Percentiles rank a stretch among this genome's conserved stretches.
These are phyloP conservation scores for Penicillium sumatraense DNA, from an alignment of 2,329 filamentous ascomycete genomes.

Conservation along the genomic window DNA sequence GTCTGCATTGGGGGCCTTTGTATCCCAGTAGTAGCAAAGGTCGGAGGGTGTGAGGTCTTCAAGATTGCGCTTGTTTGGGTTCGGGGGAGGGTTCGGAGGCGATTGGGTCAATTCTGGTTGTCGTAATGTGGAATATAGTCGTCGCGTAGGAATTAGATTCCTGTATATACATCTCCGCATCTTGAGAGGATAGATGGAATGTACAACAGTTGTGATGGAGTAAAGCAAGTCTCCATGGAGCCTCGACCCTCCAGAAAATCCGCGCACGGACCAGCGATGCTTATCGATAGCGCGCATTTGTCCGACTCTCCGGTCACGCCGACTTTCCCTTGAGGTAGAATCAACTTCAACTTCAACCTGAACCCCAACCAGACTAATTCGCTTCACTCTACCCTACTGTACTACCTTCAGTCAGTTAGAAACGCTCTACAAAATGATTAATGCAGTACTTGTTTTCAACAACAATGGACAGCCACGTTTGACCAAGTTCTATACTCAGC, in stretches of 20 bases:
- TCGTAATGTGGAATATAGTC: slow-evolving; percentile 18
- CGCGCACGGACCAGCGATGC: slow-evolving; percentile 23
- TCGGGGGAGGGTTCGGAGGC: slow-evolving; percentile 9
- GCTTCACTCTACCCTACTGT: neutral
- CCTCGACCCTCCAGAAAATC: slow-evolving; percentile 23
- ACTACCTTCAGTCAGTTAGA: neutral
- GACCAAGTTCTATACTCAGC: slow-evolving; percentile 98
- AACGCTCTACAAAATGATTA: slow-evolving; percentile 74
- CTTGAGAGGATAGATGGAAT: no score
- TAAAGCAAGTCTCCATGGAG: neutral
- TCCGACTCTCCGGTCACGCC: no score
- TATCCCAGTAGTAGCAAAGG: slow-evolving; percentile 57
- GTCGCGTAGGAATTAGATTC: slow-evolving; percentile 4
- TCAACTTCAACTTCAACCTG: neutral
- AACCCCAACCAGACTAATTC: neutral
- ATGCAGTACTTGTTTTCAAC: slow-evolving; percentile 98
- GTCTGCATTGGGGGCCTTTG: slow-evolving; percentile 45
- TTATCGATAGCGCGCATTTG: slow-evolving; percentile 1
- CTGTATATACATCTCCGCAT: slow-evolving; percentile 14
- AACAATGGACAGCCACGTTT: slow-evolving; percentile 95
- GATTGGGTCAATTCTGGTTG: neutral
- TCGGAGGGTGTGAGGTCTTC: slow-evolving; percentile 37
- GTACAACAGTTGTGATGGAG: neutral
- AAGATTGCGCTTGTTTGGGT: slow-evolving; percentile 34
- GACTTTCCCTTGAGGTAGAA: no score